These are phyloP conservation scores for Aspergillus phoenicis DNA, from an alignment of 2,329 filamentous ascomycete genomes.

Conservation along the genomic window DNA sequence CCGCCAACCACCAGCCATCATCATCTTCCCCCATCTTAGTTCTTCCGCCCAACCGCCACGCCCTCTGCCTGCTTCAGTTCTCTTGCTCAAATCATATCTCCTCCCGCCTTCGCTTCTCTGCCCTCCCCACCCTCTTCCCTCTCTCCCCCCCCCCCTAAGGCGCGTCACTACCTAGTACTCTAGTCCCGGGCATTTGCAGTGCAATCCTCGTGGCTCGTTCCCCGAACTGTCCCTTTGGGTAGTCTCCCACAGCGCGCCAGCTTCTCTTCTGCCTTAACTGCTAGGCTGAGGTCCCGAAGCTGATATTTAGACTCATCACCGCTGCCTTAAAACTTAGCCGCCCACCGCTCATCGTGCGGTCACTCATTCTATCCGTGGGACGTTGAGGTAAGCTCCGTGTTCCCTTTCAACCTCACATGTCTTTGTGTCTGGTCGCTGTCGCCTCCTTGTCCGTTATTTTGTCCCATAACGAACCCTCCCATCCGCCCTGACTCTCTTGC, in stretches of 20 bases:
- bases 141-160: neutral
- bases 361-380: neutral
- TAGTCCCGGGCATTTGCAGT: slow-evolving; percentile 2
- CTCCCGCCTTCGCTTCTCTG: slow-evolving; percentile 1
- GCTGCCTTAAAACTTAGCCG: slow-evolving; percentile 12
- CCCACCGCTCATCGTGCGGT: slow-evolving; percentile 10
- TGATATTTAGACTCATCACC: slow-evolving; percentile 11
- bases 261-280: slow-evolving; percentile 11
- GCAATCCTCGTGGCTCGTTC: neutral
- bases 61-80: slow-evolving; percentile 14
- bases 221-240: neutral
- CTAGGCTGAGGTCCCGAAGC: neutral
- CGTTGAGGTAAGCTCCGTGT: slow-evolving; percentile 4
- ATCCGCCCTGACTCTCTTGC: neutral
- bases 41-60: slow-evolving; percentile 25
- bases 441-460: neutral
- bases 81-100: slow-evolving; percentile 2
- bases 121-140: neutral
- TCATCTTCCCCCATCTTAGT: slow-evolving; percentile 11
- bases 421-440: neutral
- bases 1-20: neutral
- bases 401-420: neutral
- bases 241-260: slow-evolving; percentile 7
- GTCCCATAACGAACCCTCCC: no score
- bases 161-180: neutral